Conservation (phyloP, 345 rosid genomes). For the Lumnitzera littorea region DNA sequence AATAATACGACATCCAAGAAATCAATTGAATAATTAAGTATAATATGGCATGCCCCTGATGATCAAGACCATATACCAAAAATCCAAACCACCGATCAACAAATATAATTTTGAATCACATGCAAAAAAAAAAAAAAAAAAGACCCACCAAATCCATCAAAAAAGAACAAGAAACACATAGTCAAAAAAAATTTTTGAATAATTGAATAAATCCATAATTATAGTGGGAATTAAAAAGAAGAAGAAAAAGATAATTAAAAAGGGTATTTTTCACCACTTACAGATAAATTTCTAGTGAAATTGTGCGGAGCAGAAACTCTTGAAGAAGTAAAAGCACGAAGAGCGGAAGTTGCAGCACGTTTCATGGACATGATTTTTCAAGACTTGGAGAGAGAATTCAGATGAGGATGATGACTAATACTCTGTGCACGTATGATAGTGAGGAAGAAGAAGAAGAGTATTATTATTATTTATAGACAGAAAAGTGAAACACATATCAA, state of each 20-base stretch:
- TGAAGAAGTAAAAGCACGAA: slow-evolving; percentile 34
- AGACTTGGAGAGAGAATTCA: too few relatives aligned
- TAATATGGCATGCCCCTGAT: neutral
- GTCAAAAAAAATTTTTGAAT: neutral
- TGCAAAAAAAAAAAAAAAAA: neutral
- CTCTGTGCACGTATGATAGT: too few relatives aligned
- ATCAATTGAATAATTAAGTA: neutral
- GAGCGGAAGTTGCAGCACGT: slow-evolving; percentile 41
- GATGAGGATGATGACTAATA: too few relatives aligned
- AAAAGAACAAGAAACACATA: neutral
- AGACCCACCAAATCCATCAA: neutral
- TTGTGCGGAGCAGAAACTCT: slow-evolving; percentile 18
- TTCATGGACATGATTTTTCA: slow-evolving; percentile 42
- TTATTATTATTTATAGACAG: too few relatives aligned
- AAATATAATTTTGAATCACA: neutral
- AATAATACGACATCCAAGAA: neutral
- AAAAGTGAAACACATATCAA: too few relatives aligned
- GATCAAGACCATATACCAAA: neutral
- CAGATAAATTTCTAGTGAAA: slow-evolving; percentile 47
- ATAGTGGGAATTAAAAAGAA: too few relatives aligned
- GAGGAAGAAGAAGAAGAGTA: too few relatives aligned
- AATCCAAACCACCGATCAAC: neutral
- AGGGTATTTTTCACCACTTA: slow-evolving; percentile 21
- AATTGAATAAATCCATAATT: neutral
- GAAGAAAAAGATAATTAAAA: neutral